A percentile compares a stretch with the other conserved stretches of the same genome.
These are phyloP conservation scores for Kandelia obovata DNA, from an alignment of 345 rosid genomes.

Conservation along the genomic window DNA sequence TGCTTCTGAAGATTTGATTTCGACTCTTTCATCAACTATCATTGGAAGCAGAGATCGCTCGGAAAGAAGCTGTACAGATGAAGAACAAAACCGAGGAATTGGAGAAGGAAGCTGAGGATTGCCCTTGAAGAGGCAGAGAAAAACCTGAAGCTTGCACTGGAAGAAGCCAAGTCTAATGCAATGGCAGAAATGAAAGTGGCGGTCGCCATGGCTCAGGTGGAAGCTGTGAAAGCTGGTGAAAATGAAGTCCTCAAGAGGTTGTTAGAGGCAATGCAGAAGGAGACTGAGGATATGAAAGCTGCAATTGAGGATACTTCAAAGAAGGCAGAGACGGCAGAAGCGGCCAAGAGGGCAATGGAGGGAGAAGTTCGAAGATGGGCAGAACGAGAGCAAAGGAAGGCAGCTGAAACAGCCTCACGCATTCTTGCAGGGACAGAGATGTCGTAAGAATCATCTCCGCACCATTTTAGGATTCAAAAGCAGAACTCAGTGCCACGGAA, in stretches of 20 bases:
- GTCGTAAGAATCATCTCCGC: conserved; percentile 62
- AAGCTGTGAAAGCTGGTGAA: conserved; percentile 93
- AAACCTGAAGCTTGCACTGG: conserved; percentile 60
- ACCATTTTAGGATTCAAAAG: conserved; percentile 49
- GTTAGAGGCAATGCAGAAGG: conserved; percentile 61
- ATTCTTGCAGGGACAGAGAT: conserved; percentile 67
- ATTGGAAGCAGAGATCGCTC: conserved; percentile 62
- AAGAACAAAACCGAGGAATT: conserved; percentile 57
- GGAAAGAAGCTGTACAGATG: conserved; percentile 69
- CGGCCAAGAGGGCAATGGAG: conserved; percentile 84
- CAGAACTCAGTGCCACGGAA: conserved; percentile 38
- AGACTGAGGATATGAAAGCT: conserved; percentile 67
- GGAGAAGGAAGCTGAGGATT: conserved; percentile 57
- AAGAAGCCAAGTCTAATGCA: conserved; percentile 70
- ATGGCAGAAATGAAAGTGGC: conserved; percentile 90
- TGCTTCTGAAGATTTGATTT: conserved; percentile 72
- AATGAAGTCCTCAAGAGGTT: conserved; percentile 64
- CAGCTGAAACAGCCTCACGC: conserved; percentile 69
- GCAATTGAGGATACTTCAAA: conserved; percentile 65
- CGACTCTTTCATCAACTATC: conserved; percentile 64
- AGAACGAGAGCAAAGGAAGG: conserved; percentile 83
- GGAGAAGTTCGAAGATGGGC: conserved; percentile 91
- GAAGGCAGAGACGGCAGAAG: conserved; percentile 93
- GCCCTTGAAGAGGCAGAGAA: conserved; percentile 70
- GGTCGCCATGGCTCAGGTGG: conserved; percentile 91